phyloP scores from a whole-genome alignment of 768 basidiomycete species.

The Guyanaporus albipodus region DNA sequence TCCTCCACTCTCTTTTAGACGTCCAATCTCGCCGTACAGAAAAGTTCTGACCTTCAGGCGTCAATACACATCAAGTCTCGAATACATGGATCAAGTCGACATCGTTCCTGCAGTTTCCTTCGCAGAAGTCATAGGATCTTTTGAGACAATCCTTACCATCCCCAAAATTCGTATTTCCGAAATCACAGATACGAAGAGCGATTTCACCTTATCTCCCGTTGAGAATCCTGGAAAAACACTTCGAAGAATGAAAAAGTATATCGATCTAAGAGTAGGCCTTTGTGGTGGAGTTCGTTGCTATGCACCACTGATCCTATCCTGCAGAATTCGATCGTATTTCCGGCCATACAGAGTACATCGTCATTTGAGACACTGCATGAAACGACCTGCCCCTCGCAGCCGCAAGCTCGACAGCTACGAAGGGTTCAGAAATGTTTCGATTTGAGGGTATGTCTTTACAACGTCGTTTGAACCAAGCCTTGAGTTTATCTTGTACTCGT shows the following conservation, averaged over 20 bases:
- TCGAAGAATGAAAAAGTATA: not conserved
- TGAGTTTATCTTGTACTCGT: not conserved
- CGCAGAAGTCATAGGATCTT: not conserved
- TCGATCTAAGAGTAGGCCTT: not conserved
- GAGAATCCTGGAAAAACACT: not conserved
- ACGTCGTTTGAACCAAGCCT: too few species aligned
- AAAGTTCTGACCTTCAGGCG: not conserved
- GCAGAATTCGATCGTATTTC: not conserved
- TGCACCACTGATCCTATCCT: not conserved
- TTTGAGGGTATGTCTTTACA: not conserved
- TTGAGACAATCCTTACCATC: too few species aligned
- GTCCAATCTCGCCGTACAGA: not conserved
- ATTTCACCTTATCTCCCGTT: not conserved
- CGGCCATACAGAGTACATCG: not conserved
- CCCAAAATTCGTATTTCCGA: too few species aligned
- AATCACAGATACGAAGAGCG: not conserved
- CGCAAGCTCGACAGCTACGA: not conserved
- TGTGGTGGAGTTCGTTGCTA: too few species aligned
- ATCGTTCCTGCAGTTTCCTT: not conserved
- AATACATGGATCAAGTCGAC: not conserved
- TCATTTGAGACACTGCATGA: conserved; percentile 1
- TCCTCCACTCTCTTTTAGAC: conserved; percentile 5
- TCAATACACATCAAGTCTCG: not conserved
- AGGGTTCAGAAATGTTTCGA: conserved; percentile 3
- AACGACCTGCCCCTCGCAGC: not conserved